Evolutionary conservation across 2,329 filamentous ascomycete genomes (phyloP).

Genomic region (Sporothrix luriei): DNA sequence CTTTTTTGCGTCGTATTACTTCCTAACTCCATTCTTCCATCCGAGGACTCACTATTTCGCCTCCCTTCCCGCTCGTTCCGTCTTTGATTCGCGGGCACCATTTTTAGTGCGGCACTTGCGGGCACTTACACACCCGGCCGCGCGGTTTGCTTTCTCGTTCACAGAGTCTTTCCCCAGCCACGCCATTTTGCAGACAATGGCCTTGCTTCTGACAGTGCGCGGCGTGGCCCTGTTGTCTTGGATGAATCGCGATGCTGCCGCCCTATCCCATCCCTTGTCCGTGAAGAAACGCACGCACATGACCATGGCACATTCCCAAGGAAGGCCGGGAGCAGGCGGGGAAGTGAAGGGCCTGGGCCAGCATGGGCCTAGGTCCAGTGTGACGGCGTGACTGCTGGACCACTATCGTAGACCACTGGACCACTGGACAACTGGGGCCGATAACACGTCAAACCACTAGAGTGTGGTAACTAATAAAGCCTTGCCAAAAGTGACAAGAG

Average conservation of each 20-base stretch:
- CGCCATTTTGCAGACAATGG: conserved; percentile 9
- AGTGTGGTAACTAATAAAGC: background rate
- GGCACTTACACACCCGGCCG: background rate
- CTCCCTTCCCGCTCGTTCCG: conserved; percentile 8
- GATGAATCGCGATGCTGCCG: background rate
- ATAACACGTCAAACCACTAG: background rate
- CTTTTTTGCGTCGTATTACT: no score
- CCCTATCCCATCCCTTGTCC: background rate
- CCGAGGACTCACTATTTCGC: background rate
- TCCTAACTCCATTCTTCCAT: no score
- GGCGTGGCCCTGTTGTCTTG: background rate
- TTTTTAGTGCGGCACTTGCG: conserved; percentile 15
- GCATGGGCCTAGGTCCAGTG: background rate
- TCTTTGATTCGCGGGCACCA: conserved; percentile 17
- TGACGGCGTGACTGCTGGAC: background rate
- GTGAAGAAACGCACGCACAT: conserved; percentile 27
- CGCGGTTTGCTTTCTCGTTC: background rate
- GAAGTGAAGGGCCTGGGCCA: background rate
- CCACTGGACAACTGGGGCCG: background rate
- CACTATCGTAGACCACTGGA: no score
- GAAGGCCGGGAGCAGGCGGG: background rate
- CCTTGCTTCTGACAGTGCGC: background rate
- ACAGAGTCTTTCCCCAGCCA: conserved; percentile 15
- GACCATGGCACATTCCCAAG: conserved; percentile 24
- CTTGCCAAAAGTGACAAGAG: conserved; percentile 8